phyloP scores from a whole-genome alignment of 352 stramenopile species.

The Pythium rhizo-oryzae region DNA sequence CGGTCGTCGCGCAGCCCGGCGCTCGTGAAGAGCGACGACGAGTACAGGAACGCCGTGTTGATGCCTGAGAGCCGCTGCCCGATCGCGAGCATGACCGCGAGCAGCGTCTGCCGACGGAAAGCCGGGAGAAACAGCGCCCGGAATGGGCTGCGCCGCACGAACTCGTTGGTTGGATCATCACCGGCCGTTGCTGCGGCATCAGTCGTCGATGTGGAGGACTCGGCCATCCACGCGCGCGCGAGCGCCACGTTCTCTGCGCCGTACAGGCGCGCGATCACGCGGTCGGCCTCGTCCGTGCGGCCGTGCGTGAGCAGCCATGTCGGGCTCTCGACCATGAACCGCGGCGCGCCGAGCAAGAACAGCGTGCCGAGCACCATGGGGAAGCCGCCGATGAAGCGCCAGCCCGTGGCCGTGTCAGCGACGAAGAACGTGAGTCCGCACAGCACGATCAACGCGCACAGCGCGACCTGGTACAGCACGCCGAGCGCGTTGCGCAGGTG shows the following conservation, averaged over 20 bases:
- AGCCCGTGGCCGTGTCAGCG: slow-evolving; percentile 44
- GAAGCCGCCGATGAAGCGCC: slow-evolving; percentile 56
- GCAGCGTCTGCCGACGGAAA: slow-evolving; percentile 42
- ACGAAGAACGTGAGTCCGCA: slow-evolving; percentile 56
- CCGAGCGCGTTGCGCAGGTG: slow-evolving; percentile 38
- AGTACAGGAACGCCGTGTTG: slow-evolving; percentile 78
- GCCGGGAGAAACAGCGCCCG: slow-evolving; percentile 22
- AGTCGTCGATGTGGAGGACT: too few species aligned
- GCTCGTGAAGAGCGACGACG: slow-evolving; percentile 56
- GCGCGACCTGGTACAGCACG: slow-evolving; percentile 42
- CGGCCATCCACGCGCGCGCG: slow-evolving; percentile 26
- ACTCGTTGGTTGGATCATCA: background rate
- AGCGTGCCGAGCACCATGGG: slow-evolving; percentile 52
- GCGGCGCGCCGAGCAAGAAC: slow-evolving; percentile 38
- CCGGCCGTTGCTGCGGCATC: too few species aligned
- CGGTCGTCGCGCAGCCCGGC: slow-evolving; percentile 58
- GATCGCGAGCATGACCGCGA: slow-evolving; percentile 46
- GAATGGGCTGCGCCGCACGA: slow-evolving; percentile 10
- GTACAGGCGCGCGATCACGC: slow-evolving; percentile 30
- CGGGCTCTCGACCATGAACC: slow-evolving; percentile 33
- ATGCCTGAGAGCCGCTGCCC: slow-evolving; percentile 62
- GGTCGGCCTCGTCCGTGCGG: slow-evolving; percentile 22
- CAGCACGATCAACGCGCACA: slow-evolving; percentile 48
- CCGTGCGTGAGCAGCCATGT: slow-evolving; percentile 39
- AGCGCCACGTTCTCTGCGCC: slow-evolving; percentile 23